phyloP scores from a whole-genome alignment of 306 rosid genomes.

The Carpinus viminea region DNA sequence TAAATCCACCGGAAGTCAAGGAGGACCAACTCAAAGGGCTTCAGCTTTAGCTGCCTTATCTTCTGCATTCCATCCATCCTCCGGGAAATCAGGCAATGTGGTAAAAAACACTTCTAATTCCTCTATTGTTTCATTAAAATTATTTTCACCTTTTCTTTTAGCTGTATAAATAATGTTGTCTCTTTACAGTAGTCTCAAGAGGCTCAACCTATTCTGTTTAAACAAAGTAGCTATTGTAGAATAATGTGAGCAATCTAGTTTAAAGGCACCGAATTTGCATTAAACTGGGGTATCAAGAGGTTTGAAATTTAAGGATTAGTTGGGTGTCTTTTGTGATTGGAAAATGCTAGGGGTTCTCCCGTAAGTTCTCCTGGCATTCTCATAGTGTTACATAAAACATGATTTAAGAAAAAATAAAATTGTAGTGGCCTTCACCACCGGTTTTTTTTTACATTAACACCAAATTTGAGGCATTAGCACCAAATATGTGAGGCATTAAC shows the following conservation, averaged over 20 bases:
- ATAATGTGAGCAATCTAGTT: not conserved
- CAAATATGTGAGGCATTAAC: too few relatives aligned
- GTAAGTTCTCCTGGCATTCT: too few relatives aligned
- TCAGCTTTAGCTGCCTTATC: conserved; percentile 62
- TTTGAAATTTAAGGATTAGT: not conserved
- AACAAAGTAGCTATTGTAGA: not conserved
- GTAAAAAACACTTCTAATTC: conserved; percentile 32
- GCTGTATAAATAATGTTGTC: conserved; percentile 4
- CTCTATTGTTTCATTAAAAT: not conserved
- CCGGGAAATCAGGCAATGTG: conserved; percentile 43
- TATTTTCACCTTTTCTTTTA: not conserved
- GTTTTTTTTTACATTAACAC: too few relatives aligned
- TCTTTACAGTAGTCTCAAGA: not conserved
- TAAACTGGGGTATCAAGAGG: not conserved
- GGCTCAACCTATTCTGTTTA: not conserved
- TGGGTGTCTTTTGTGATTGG: not conserved
- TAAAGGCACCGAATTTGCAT: not conserved
- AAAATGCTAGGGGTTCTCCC: too few relatives aligned
- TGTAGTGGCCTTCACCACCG: too few relatives aligned
- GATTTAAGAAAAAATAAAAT: too few relatives aligned
- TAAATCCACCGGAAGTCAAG: conserved; percentile 51
- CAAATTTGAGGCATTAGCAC: too few relatives aligned
- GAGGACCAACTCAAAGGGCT: conserved; percentile 68
- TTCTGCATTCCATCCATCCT: conserved; percentile 58
- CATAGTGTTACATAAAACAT: too few relatives aligned